phyloP scores from a whole-genome alignment of 495 filamentous ascomycete species.

The Xylaria flabelliformis region DNA sequence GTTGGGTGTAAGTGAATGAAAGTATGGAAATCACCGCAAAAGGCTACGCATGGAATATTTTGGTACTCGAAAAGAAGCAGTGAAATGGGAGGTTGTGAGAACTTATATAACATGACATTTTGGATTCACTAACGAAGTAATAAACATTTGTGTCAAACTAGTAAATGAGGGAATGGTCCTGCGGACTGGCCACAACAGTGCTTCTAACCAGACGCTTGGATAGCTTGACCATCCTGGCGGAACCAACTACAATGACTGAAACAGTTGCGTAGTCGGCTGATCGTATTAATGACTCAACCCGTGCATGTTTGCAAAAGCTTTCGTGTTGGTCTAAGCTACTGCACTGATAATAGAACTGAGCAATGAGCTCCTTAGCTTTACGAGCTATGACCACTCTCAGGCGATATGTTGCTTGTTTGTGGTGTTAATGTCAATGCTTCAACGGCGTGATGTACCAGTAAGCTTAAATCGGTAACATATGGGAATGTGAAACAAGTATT shows the following conservation, averaged over 20 bases:
- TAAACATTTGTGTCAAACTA: background rate
- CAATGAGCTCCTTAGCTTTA: background rate
- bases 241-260: background rate
- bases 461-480: background rate
- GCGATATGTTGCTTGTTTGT: background rate
- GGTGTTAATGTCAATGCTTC: conserved; percentile 1
- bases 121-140: background rate
- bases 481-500: background rate
- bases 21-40: conserved; percentile 2
- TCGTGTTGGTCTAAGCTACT: background rate
- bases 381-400: background rate
- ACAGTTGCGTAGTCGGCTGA: background rate
- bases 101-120: background rate
- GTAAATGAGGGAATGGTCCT: background rate
- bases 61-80: background rate
- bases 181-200: background rate
- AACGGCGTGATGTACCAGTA: background rate
- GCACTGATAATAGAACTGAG: background rate
- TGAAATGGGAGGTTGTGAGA: background rate
- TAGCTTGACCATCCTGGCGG: background rate
- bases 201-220: background rate
- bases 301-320: background rate
- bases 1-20: background rate
- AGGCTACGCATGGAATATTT: background rate
- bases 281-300: background rate